Evolutionary conservation across 129 eudicot species (phyloP).

Genomic region (Centaurea solstitialis): DNA sequence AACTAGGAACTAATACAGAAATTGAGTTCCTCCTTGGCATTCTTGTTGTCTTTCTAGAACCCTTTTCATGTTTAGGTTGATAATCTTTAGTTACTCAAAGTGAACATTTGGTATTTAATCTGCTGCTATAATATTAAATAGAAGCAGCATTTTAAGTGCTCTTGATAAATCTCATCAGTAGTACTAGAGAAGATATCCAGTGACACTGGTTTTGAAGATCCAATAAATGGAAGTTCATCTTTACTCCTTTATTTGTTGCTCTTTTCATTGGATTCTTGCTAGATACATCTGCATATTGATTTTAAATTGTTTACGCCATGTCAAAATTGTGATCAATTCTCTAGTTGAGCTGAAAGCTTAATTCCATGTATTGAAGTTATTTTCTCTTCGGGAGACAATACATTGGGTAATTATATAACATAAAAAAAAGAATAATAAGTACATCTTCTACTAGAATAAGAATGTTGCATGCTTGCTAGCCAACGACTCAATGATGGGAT

Average conservation of each 20-base stretch:
- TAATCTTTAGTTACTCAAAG: neutral
- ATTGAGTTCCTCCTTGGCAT: neutral
- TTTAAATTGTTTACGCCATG: neutral
- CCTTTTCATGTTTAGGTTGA: neutral
- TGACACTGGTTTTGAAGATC: too few relatives aligned
- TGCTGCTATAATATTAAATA: too few relatives aligned
- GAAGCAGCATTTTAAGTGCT: neutral
- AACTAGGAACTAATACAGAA: neutral
- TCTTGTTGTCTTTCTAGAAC: neutral
- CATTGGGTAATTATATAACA: neutral
- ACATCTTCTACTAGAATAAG: neutral
- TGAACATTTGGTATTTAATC: neutral
- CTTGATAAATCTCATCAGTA: neutral
- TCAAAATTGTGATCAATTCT: neutral
- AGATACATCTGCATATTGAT: neutral
- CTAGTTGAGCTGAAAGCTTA: neutral
- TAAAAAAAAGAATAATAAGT: neutral
- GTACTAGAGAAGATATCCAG: neutral
- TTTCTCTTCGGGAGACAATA: neutral
- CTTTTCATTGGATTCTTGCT: neutral
- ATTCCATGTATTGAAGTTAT: neutral
- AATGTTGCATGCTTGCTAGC: neutral
- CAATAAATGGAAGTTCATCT: neutral
- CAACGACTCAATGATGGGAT: neutral
- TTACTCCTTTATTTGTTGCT: neutral